Conservation (phyloP, 2,329 filamentous ascomycete species). For the Alternaria triticimaculans region DNA sequence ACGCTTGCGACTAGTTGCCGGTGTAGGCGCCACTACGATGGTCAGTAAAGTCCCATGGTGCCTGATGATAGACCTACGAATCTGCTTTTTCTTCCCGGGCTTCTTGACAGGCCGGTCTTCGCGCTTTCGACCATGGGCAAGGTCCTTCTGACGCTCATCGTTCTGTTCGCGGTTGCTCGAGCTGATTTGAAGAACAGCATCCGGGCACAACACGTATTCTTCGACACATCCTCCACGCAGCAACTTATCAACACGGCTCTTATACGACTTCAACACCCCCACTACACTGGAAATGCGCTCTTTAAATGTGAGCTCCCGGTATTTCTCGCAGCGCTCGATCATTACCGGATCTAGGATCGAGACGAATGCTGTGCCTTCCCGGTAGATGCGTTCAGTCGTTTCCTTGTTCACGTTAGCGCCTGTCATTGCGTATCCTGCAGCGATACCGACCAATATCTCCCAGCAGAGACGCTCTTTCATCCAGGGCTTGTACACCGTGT, state of each 20-base stretch:
- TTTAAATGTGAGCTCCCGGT: background rate
- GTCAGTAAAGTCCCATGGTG: background rate
- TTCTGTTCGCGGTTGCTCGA: background rate
- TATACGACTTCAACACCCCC: background rate
- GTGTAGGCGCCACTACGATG: background rate
- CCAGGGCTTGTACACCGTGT: background rate
- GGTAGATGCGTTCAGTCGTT: background rate
- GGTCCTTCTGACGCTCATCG: background rate
- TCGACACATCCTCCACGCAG: background rate
- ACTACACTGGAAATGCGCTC: no score
- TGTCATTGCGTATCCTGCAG: background rate
- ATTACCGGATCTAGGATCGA: background rate
- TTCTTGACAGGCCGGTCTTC: background rate
- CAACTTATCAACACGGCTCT: background rate
- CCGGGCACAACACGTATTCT: background rate
- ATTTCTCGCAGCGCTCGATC: background rate
- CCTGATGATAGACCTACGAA: background rate
- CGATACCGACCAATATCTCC: background rate
- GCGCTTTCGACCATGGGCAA: background rate
- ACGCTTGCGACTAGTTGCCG: background rate
- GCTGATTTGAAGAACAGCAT: background rate
- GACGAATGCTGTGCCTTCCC: background rate
- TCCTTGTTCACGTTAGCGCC: background rate
- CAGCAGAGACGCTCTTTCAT: background rate
- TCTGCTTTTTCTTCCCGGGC: background rate